Percentiles rank a stretch among this genome's conserved stretches.
Conservation (phyloP, 805 yeast genomes). For the Teunomyces tritomae region DNA sequence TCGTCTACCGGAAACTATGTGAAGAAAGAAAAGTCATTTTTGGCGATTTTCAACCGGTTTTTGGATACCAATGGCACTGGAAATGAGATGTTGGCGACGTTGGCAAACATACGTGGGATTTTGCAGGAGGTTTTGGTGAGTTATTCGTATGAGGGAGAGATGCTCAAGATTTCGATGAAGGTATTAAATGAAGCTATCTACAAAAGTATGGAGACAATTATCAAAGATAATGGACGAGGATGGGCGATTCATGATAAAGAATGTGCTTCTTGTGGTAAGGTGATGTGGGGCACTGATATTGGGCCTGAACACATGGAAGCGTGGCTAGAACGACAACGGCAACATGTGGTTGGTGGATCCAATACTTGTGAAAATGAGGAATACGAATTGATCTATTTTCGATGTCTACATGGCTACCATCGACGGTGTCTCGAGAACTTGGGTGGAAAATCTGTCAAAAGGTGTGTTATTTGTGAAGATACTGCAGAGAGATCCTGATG, state of each 20-base stretch:
- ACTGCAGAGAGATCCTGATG: background rate
- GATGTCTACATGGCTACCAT: slow-evolving; percentile 69
- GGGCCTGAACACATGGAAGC: slow-evolving; percentile 43
- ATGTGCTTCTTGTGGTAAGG: slow-evolving; percentile 77
- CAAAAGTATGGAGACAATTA: slow-evolving; percentile 42
- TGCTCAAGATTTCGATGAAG: slow-evolving; percentile 48
- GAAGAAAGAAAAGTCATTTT: slow-evolving; percentile 38
- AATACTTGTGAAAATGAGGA: slow-evolving; percentile 12
- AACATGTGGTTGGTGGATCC: slow-evolving; percentile 1
- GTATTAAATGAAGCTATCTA: slow-evolving; percentile 58
- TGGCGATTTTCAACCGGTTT: slow-evolving; percentile 53
- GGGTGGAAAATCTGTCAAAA: slow-evolving; percentile 15
- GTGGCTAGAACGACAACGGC: slow-evolving; percentile 51
- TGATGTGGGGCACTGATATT: slow-evolving; percentile 67
- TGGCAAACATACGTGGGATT: slow-evolving; percentile 59
- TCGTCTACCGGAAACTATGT: slow-evolving; percentile 9
- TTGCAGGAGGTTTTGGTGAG: slow-evolving; percentile 63
- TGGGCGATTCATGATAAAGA: slow-evolving; percentile 50
- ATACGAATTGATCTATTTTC: slow-evolving; percentile 50
- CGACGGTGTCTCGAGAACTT: slow-evolving; percentile 51
- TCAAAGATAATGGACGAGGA: slow-evolving; percentile 49
- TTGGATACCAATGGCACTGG: slow-evolving; percentile 45
- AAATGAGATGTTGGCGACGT: slow-evolving; percentile 38
- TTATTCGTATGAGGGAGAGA: slow-evolving; percentile 59
- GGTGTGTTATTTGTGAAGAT: slow-evolving; percentile 24